Conservation (phyloP, 805 yeast genomes). For the Candida chilensis region DNA sequence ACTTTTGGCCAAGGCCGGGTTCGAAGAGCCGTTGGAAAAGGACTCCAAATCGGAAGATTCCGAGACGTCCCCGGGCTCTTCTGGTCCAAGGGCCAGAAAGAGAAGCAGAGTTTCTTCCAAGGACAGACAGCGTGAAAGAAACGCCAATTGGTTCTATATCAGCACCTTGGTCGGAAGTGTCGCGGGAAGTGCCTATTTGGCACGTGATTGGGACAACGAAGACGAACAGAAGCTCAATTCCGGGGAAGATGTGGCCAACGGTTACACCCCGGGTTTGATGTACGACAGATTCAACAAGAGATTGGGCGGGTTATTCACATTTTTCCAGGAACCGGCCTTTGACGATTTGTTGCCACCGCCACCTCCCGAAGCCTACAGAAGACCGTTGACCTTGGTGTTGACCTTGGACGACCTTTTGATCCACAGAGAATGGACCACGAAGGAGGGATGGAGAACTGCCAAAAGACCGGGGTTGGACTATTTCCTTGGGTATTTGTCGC, state of each 20-base stretch:
- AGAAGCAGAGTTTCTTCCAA: conserved; percentile 57
- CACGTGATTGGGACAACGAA: conserved; percentile 78
- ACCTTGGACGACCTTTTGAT: conserved; percentile 84
- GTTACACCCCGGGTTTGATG: conserved; percentile 57
- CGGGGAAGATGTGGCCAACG: conserved; percentile 47
- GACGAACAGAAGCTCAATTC: conserved; percentile 43
- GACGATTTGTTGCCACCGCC: conserved; percentile 93
- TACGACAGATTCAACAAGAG: conserved; percentile 66
- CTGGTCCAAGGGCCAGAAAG: conserved; percentile 29
- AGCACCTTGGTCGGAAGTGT: conserved; percentile 37
- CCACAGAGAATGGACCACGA: conserved; percentile 87
- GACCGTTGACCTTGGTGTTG: conserved; percentile 85
- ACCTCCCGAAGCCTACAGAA: conserved; percentile 81
- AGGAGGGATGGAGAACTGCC: conserved; percentile 96
- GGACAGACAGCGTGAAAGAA: conserved; percentile 75
- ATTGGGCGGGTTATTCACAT: conserved; percentile 64
- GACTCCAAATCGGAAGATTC: conserved; percentile 9
- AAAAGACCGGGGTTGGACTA: conserved; percentile 98
- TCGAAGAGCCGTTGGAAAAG: conserved; percentile 34
- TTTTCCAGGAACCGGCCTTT: conserved; percentile 89
- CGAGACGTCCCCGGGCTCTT: background rate
- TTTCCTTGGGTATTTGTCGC: conserved; percentile 88
- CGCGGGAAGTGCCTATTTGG: conserved; percentile 54
- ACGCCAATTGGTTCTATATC: conserved; percentile 67
- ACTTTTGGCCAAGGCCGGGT: conserved; percentile 74